Percentiles rank a stretch among this genome's conserved stretches.
Conservation (phyloP, 345 rosid species). For the Brassica napus region DNA sequence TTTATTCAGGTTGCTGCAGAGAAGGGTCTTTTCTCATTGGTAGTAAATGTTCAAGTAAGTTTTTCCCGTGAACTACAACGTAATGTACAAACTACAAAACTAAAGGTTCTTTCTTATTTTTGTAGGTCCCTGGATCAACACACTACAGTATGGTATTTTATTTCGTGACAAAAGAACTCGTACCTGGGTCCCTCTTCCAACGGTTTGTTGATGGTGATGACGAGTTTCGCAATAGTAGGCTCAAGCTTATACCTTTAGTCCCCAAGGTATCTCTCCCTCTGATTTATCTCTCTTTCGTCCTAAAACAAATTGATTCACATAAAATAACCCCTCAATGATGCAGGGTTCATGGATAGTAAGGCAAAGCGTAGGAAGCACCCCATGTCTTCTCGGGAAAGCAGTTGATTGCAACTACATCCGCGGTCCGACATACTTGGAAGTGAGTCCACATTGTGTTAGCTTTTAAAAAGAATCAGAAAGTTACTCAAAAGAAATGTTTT, state of each 20-base stretch:
- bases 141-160: constrained; percentile 98
- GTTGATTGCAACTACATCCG: constrained; percentile 96
- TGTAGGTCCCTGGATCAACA: constrained; percentile 92
- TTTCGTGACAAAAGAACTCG: constrained; percentile 67
- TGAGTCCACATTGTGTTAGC: constrained; percentile 30
- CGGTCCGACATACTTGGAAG: constrained; percentile 81
- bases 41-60: constrained; percentile 79
- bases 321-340: background rate
- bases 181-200: constrained; percentile 83
- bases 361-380: constrained; percentile 98
- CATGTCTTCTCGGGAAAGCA: constrained; percentile 94
- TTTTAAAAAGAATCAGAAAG: background rate
- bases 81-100: constrained; percentile 5
- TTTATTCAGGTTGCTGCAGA: constrained; percentile 66
- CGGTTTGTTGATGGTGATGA: constrained; percentile 98
- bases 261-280: constrained; percentile 62
- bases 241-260: constrained; percentile 95
- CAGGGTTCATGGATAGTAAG: constrained; percentile 99
- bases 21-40: constrained; percentile 69
- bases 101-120: background rate
- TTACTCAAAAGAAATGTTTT: background rate
- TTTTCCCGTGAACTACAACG: constrained; percentile 23
- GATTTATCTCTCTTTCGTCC: background rate
- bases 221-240: constrained; percentile 92
- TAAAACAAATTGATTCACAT: background rate